Base-by-base conservation (phyloP, 768 basidiomycete genomes). In the Myochromella boudieri region DNA sequence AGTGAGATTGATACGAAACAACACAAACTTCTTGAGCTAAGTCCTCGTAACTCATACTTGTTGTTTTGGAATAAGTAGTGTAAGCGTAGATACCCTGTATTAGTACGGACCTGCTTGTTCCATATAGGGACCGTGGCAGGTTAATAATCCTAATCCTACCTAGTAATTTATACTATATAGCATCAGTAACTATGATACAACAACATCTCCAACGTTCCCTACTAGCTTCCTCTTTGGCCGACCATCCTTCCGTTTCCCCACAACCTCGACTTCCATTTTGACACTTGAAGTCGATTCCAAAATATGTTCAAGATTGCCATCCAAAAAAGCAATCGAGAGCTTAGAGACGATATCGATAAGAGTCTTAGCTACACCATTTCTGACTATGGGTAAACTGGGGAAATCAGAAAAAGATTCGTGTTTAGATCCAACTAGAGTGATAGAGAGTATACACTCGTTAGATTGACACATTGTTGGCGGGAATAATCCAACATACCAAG, bases 371-470 rank as follows among this genome's bases (percentile, higher is more conserved):
- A 55, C 45, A 38, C 64, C 65, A 17, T 58, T 68, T 18, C 64
- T 55, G 25, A 75, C 51, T 7, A 75, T 20, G n/a, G 76, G 76
- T 18, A 78, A 65, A 2, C 70, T 55, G 7, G 67, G 66, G 40
- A 74, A 75, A 46, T 80, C 78, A 7, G 77, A 78, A 55, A 78
- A 78, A 3, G 69, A 68, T 22, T 61, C 56, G 48, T 80, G 78
- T 26, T 61, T 54, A 14, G 74, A 76, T 28, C 65, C 66, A 41
- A 77, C 78, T 78, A 44, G 18, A 32, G 38, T 10, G 29, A 43
- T 4, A 26, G 48, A 34, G 25, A 22, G n/a, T n/a, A n/a, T n/a
- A n/a, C n/a, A n/a, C n/a, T 11, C 20, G 34, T 37, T 14, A 33
- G 42, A 38, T 43, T 15, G 15, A 39, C 28, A 34, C 21, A 18